Percentiles rank a stretch among this genome's conserved stretches.
These are phyloP conservation scores for Stagonosporopsis rhizophila DNA, from an alignment of 2,329 filamentous ascomycete species.

Conservation along the genomic window DNA sequence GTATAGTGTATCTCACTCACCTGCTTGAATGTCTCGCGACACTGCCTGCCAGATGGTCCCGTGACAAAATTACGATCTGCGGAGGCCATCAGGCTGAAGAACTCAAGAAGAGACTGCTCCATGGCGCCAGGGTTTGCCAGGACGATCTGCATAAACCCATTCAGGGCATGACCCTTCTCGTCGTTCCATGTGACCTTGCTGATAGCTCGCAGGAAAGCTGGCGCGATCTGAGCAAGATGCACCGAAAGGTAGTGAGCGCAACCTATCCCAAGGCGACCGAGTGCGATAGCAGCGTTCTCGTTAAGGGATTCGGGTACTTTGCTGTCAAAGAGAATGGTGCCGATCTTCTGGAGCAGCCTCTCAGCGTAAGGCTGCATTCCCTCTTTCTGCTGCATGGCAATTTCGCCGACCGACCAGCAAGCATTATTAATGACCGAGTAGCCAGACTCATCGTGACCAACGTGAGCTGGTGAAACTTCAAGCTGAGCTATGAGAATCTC, in stretches of 20 bases:
- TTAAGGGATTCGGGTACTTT: constrained; percentile 85
- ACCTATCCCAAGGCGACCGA: constrained; percentile 84
- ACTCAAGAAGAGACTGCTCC: constrained; percentile 81
- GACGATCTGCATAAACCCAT: constrained; percentile 86
- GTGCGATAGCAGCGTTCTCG: constrained; percentile 92
- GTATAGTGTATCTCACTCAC: constrained; percentile 58
- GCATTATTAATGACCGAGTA: constrained; percentile 98
- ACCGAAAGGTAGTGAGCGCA: constrained; percentile 79
- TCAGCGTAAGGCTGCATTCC: constrained; percentile 80
- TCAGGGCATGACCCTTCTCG: constrained; percentile 92
- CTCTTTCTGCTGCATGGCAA: constrained; percentile 77
- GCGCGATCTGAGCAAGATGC: constrained; percentile 79
- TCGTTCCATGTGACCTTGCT: constrained; percentile 84
- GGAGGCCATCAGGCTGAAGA: constrained; percentile 82
- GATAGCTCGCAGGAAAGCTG: constrained; percentile 82
- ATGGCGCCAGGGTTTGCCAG: constrained; percentile 88
- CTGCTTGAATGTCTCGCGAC: constrained; percentile 69
- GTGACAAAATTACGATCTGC: constrained; percentile 66
- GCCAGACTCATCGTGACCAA: constrained; percentile 81
- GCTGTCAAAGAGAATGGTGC: constrained; percentile 83
- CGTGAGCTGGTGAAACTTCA: constrained; percentile 71
- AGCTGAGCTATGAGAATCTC: constrained; percentile 87
- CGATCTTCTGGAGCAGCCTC: constrained; percentile 76
- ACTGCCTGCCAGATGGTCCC: constrained; percentile 64
- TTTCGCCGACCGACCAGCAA: constrained; percentile 95